Evolutionary conservation across 2,329 filamentous ascomycete genomes (phyloP), one percentile per base, ranked within the genome.

Genomic region (Diaporthe caulivora): DNA sequence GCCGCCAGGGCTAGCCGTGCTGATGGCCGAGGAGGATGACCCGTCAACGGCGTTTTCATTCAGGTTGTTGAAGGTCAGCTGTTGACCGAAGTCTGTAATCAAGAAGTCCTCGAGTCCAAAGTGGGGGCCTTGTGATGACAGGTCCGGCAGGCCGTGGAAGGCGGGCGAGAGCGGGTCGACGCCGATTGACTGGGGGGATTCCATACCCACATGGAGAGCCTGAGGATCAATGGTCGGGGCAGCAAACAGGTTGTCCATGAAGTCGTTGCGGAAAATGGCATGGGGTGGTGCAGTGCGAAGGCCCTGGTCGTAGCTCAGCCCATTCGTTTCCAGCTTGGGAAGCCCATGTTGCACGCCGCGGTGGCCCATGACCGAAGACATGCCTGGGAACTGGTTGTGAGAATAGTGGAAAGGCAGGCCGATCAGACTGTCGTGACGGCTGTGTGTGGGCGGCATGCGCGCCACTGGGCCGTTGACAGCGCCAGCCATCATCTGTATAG

Each of bases 1-100:
- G 67, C 93, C 94, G 81, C 94, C 96, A 80, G 97, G 95, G 83
- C 95, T 98, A 74, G 94, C 94, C 55, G 94, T 97, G 85, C 96
- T 98, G 82, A 98, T 96, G 60, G 95, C 95, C 11, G 97, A 98
- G 21, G 97, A 97, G 18, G 97, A 98, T 15, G 97, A 98, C 74
- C 94, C 95, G 79, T 98, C 96, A 70, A 98, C 90, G 37, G 94
- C 95, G 77, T 92, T 93, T 78, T 98, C 95, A 79, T 93, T 93
- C 71, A 87, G 85, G 72, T 89, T 90, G 78, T 88, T 88, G 81
- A 95, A 92, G 10, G 90, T 90, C 87, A 96, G 90, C 58, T 93
- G 91, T 79, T 92, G 91, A 76, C 97, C 94, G 81, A 97, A 94
- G 29, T 37, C 65, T n/a, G 42, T 54, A 34, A 73, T 70, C 55